phyloP scores from a whole-genome alignment of 371 early-diverging fungal species.

The Actinomucor elegans region DNA sequence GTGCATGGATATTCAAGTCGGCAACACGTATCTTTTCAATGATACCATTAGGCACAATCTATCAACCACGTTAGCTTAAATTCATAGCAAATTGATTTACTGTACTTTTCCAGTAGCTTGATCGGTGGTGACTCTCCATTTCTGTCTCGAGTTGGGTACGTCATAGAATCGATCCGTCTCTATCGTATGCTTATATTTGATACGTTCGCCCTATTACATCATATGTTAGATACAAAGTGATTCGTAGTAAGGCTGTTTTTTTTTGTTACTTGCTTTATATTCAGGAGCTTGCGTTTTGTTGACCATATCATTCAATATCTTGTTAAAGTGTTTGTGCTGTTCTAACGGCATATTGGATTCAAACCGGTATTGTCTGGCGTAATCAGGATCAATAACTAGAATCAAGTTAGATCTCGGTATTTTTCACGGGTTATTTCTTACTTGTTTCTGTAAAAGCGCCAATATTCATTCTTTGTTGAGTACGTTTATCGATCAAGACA shows the following conservation, averaged over 20 bases:
- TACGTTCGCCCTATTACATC: slow-evolving; percentile 46
- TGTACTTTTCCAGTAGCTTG: slow-evolving; percentile 51
- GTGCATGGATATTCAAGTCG: slow-evolving; percentile 72
- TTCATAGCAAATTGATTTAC: too few relatives aligned
- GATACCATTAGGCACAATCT: slow-evolving; percentile 59
- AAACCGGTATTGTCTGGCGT: slow-evolving; percentile 43
- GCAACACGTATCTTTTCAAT: slow-evolving; percentile 68
- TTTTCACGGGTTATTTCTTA: slow-evolving; percentile 19
- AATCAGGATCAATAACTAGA: slow-evolving; percentile 6
- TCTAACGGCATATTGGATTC: slow-evolving; percentile 69
- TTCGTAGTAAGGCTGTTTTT: too few relatives aligned
- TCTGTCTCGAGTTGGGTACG: slow-evolving; percentile 20
- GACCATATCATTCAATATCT: slow-evolving; percentile 59
- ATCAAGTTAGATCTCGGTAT: background rate
- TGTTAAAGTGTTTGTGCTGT: slow-evolving; percentile 71
- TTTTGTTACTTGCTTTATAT: slow-evolving; percentile 29
- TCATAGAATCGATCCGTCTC: slow-evolving; percentile 69
- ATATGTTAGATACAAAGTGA: too few relatives aligned
- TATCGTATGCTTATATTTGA: slow-evolving; percentile 65
- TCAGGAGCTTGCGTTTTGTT: slow-evolving; percentile 48
- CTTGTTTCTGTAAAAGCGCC: slow-evolving; percentile 69
- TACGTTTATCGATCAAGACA: slow-evolving; percentile 62
- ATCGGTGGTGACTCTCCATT: slow-evolving; percentile 67
- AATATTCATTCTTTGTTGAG: slow-evolving; percentile 56
- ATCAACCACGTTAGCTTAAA: too few relatives aligned